Evolutionary conservation across 352 stramenopile species (phyloP).

Genomic region (Pythium phragmiticola): DNA sequence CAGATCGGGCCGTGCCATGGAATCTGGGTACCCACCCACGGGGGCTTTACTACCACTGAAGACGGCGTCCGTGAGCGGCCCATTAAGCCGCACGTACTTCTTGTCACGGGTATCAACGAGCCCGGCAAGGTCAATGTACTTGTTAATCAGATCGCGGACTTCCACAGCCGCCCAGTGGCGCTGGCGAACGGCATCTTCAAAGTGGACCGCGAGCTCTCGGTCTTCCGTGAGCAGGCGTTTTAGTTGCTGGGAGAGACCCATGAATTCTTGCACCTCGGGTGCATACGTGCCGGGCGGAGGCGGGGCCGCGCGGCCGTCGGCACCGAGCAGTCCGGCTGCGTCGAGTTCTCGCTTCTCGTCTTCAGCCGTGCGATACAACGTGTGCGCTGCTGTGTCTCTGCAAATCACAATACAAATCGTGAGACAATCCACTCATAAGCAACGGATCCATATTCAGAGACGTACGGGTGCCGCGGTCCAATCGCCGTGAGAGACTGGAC

Average conservation of each 20-base stretch:
- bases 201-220: slow-evolving; percentile 23
- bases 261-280: slow-evolving; percentile 64
- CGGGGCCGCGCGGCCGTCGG: slow-evolving; percentile 35
- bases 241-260: slow-evolving; percentile 54
- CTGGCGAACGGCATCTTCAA: slow-evolving; percentile 30
- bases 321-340: slow-evolving; percentile 31
- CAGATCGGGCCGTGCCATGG: slow-evolving; percentile 56
- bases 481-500: slow-evolving; percentile 80
- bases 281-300: slow-evolving; percentile 62
- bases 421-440: background rate
- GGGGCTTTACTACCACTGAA: slow-evolving; percentile 60
- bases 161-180: slow-evolving; percentile 56
- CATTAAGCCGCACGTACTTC: slow-evolving; percentile 69
- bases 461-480: slow-evolving; percentile 63
- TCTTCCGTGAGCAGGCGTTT: slow-evolving; percentile 49
- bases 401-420: background rate
- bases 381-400: slow-evolving; percentile 60
- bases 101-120: slow-evolving; percentile 63
- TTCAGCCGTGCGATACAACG: slow-evolving; percentile 53
- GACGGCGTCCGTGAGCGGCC: slow-evolving; percentile 62
- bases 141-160: slow-evolving; percentile 54
- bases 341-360: slow-evolving; percentile 51
- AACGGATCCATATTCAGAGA: slow-evolving; percentile 4
- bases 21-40: slow-evolving; percentile 53
- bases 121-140: slow-evolving; percentile 56